Base-by-base conservation (phyloP, 177 flowering plant species). In the Vitis hybrid region DNA sequence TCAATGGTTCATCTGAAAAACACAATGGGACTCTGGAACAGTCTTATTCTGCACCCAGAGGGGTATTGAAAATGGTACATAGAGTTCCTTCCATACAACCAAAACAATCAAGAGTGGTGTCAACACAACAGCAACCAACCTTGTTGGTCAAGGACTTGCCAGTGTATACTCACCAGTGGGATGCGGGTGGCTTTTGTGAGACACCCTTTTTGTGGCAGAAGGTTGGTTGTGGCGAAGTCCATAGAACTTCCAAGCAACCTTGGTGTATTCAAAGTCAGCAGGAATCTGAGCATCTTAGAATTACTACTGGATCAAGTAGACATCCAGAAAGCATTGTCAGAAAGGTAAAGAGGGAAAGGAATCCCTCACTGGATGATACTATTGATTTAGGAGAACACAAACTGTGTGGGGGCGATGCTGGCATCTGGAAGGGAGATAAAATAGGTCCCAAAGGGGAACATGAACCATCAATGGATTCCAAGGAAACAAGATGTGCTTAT, bases 51-150 rank as follows among this genome's bases (percentile, higher is more conserved):
- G 26, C 73, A 39, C 39, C 80, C 81, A 12, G 79, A 78, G 66
- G 84, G 84, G 6, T 81, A 21, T 56, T 81, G 70, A 81, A 76
- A 75, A 69, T 75, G 58, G 74, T 75, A 32, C 78, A 81, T 13
- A 78, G 70, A 71, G 73, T 64, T 48, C 64, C 79, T 71, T 60
- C 74, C 6, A 19, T 12, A n/a, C 69, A 52, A 17, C 71, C 45
- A 58, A 68, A 66, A 56, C 74, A 69, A 18, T 39, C 54, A 19
- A 72, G 62, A 13, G 56, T 48, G 56, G 23, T 69, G 59, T 58
- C 60, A 21, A 21, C 23, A 21, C 23, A 21, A 32, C 18, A 39
- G 14, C 51, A 17, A 30, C 60, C 32, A 9, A 70, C 57, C 11
- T 45, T n/a, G n/a, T 56, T 62, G 60, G 68, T 8, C 12, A 21